Base-by-base conservation (phyloP, 2,329 filamentous ascomycete species). In the Biscogniauxia sp. region DNA sequence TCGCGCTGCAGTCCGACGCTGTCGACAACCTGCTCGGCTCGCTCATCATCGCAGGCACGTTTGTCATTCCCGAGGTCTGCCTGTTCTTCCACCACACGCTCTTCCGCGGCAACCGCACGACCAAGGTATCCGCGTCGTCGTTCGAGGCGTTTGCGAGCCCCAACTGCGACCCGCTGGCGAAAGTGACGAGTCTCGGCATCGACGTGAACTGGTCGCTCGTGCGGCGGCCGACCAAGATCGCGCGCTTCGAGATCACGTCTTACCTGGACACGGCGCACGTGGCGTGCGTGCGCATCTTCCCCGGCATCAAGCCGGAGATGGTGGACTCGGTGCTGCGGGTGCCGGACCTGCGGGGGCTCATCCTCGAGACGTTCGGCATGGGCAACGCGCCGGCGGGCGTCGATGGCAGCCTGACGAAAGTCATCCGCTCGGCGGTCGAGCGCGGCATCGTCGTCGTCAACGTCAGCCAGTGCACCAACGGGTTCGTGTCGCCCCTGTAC, bases 21-120 rank as follows among this genome's bases (percentile, higher is more conserved):
- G 90, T 93, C 45, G 93, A 96, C 77, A 97, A 97, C 71, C 83
- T 97, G 13, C 84, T 97, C 5, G 91, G 91, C 20, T 93, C 92
- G 1, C 83, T 97, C 70, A 92, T 97, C 71, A 89, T 97, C 59
- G 93, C 93, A 2, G 92, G 92, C 37, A 95, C 95, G 62, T 96
- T 96, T 72, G 90, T 92, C 78, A 92, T 97, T 60, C 93, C 93
- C 0, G 93, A 97, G 74, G 93, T 97, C 57, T 93, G 92, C 73
- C 83, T 97, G 41, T 97, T 96, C 80, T 97, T 97, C 82, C 92
- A 95, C 76, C 91, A 96, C 78, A 92, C 88, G 67, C 84, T 97
- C 20, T 96, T 93, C 78, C 87, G 93, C 25, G 93, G 93, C 17
- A 97, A 96, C 76, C 83, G 93, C 61, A 88, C 91, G 9, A 95